A percentile compares a stretch with the other conserved stretches of the same genome.
phyloP scores from a whole-genome alignment of 192 early-diverging fungal species.

The Neocallimastix lanati region DNA sequence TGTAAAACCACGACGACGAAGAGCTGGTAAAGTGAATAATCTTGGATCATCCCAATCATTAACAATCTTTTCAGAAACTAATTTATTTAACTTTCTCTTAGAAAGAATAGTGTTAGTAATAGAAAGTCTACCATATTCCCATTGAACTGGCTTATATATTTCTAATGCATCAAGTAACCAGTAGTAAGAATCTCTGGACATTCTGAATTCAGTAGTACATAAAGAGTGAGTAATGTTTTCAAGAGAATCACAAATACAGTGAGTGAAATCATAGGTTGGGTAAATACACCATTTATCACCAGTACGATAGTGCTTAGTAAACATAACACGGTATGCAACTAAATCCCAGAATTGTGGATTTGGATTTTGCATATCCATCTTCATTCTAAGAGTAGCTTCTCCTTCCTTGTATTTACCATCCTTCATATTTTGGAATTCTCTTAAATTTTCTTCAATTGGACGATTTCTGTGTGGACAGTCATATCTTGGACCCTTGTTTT shows the following conservation, averaged over 20 bases:
- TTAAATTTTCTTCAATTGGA: conserved; percentile 77
- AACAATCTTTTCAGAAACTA: conserved; percentile 64
- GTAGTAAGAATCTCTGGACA: conserved; percentile 91
- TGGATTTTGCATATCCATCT: conserved; percentile 94
- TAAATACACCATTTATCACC: conserved; percentile 93
- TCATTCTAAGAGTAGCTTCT: conserved; percentile 90
- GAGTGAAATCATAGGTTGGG: conserved; percentile 98
- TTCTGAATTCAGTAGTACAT: conserved; percentile 90
- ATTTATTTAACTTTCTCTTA: conserved; percentile 89
- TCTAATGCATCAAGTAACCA: conserved; percentile 97
- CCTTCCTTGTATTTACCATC: conserved; percentile 85
- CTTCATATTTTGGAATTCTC: conserved; percentile 96
- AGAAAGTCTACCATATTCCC: conserved; percentile 92
- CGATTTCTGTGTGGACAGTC: conserved; percentile 84
- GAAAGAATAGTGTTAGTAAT: conserved; percentile 89
- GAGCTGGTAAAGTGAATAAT: conserved; percentile 82
- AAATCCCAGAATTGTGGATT: conserved; percentile 99
- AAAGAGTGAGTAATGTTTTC: conserved; percentile 99
- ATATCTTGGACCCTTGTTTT: conserved; percentile 60
- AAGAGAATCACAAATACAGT: conserved; percentile 96
- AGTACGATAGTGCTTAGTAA: conserved; percentile 81
- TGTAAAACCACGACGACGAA: conserved; percentile 92
- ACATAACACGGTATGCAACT: conserved; percentile 89
- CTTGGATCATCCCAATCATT: conserved; percentile 92
- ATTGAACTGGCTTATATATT: conserved; percentile 99